phyloP scores from a whole-genome alignment of 2,329 filamentous ascomycete species.

The Juglanconis sp. region DNA sequence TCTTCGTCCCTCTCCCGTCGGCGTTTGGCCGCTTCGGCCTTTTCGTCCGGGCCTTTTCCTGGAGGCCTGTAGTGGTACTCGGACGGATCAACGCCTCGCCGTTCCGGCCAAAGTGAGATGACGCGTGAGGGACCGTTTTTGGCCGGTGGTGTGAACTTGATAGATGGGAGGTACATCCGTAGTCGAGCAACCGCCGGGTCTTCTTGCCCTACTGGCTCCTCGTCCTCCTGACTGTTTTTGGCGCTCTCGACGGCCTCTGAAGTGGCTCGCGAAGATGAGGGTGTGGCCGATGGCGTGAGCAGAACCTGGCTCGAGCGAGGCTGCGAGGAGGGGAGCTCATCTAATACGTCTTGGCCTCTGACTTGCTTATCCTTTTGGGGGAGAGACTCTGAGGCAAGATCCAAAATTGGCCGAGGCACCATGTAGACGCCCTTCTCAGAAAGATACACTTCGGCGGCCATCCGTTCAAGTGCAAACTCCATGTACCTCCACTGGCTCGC shows the following conservation, averaged over 20 bases:
- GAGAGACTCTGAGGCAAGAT: not conserved
- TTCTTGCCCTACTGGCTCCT: slow-evolving; percentile 18
- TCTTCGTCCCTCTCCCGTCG: slow-evolving; percentile 21
- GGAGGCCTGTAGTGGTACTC: slow-evolving; percentile 28
- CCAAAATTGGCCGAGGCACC: slow-evolving; percentile 1
- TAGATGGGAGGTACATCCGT: slow-evolving; percentile 30
- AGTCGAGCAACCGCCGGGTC: slow-evolving; percentile 31
- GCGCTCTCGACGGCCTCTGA: slow-evolving; percentile 8
- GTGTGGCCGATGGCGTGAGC: slow-evolving; percentile 15
- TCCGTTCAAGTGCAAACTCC: slow-evolving; percentile 11
- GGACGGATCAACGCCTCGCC: slow-evolving; percentile 30
- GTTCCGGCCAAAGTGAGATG: slow-evolving; percentile 33
- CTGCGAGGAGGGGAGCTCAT: not conserved
- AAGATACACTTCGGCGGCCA: slow-evolving; percentile 15
- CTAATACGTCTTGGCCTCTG: not conserved
- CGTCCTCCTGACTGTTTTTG: slow-evolving; percentile 13
- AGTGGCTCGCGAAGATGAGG: slow-evolving; percentile 13
- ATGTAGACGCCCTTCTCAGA: slow-evolving; percentile 9
- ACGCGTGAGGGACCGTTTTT: slow-evolving; percentile 25
- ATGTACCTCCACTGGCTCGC: slow-evolving; percentile 13
- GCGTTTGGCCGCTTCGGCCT: slow-evolving; percentile 2
- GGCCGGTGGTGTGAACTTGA: slow-evolving; percentile 26
- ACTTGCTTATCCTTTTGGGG: not conserved
- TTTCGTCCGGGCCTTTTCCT: not conserved
- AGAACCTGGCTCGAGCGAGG: slow-evolving; percentile 2